Conservation (phyloP, 1,284 basidiomycete species). For the Rhodotorula sp. region DNA sequence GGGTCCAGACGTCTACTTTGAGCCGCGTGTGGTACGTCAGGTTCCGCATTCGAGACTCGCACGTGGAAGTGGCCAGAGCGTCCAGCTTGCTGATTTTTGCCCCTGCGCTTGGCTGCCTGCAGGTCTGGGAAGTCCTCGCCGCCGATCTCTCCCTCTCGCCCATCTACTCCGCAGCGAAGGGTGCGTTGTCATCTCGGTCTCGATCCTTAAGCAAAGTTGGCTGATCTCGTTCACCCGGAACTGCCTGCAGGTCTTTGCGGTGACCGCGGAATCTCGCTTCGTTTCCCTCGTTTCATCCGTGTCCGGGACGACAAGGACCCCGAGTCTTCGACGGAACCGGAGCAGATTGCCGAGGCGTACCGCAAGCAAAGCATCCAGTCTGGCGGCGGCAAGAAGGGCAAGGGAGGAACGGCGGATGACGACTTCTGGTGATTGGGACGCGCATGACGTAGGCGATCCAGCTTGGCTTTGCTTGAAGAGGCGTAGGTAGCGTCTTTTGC, state of each 20-base stretch:
- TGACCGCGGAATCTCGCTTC: slow-evolving; percentile 84
- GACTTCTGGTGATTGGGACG: slow-evolving; percentile 72
- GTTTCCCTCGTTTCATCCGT: slow-evolving; percentile 92
- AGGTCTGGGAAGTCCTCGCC: slow-evolving; percentile 92
- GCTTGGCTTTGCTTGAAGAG: no score
- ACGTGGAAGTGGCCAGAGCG: slow-evolving; percentile 21
- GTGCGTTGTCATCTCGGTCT: slow-evolving; percentile 55
- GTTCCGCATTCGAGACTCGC: no score
- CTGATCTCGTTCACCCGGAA: background rate
- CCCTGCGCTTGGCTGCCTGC: background rate
- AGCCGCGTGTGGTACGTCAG: slow-evolving; percentile 50
- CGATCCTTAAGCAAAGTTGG: background rate
- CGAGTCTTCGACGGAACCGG: slow-evolving; percentile 87
- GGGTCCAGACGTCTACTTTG: slow-evolving; percentile 85
- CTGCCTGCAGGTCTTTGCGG: slow-evolving; percentile 55
- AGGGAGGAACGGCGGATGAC: slow-evolving; percentile 58
- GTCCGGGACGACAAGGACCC: slow-evolving; percentile 89
- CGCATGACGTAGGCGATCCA: no score
- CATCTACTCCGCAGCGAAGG: slow-evolving; percentile 95
- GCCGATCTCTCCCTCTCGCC: slow-evolving; percentile 96
- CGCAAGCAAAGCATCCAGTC: slow-evolving; percentile 77
- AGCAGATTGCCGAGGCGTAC: slow-evolving; percentile 98
- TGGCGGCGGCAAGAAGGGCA: slow-evolving; percentile 56
- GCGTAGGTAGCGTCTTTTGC: no score
- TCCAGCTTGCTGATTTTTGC: slow-evolving; percentile 43